Conservation (phyloP, 2,329 filamentous ascomycete species). For the Diaporthe humulicola region DNA sequence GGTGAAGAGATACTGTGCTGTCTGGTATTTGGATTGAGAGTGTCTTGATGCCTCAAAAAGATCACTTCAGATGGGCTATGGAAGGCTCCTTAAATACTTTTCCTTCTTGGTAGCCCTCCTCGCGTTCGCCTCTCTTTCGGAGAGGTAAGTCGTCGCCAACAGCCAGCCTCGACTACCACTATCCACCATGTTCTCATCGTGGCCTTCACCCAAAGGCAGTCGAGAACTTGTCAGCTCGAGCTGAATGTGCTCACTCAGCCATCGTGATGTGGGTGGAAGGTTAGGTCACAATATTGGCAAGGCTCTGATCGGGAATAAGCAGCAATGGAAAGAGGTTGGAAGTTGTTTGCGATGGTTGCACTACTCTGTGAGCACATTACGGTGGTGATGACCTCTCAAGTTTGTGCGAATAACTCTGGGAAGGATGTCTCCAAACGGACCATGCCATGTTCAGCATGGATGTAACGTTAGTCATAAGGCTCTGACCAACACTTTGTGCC, state of each 20-base stretch:
- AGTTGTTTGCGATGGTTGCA: slow-evolving; percentile 26
- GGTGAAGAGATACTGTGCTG: not conserved
- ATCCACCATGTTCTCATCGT: not conserved
- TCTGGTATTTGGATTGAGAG: not conserved
- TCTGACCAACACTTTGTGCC: not conserved
- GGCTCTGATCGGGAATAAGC: not conserved
- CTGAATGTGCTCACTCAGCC: slow-evolving; percentile 16
- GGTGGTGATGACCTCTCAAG: not conserved
- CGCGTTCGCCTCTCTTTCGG: not conserved
- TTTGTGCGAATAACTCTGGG: not conserved
- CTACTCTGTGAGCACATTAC: not conserved
- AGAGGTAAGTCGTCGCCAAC: not conserved
- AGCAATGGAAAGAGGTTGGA: not conserved
- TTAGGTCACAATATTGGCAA: not conserved
- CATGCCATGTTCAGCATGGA: not conserved
- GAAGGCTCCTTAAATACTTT: not conserved
- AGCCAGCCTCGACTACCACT: not conserved
- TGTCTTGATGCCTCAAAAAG: not conserved
- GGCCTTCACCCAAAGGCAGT: not conserved
- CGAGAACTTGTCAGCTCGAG: not conserved
- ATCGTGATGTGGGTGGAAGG: not conserved
- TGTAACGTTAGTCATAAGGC: not conserved
- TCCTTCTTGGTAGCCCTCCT: not conserved
- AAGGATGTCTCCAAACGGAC: not conserved
- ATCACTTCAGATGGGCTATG: not conserved